These are phyloP conservation scores for Yamadazyma spencermartinsiae DNA, from an alignment of 1,139 yeast species.

Conservation along the genomic window DNA sequence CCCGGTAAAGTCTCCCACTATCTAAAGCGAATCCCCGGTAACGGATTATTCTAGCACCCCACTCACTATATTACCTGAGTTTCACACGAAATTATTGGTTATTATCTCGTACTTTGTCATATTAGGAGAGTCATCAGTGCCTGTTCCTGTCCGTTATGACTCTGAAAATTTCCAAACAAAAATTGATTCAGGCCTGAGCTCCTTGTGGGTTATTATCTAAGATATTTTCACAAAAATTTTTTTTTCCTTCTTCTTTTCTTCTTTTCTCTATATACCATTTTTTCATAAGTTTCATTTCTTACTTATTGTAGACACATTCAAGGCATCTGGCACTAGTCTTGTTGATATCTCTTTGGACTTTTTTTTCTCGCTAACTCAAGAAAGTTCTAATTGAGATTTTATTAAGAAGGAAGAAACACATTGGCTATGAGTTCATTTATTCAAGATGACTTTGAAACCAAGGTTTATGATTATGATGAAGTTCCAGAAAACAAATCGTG, in stretches of 20 bases:
- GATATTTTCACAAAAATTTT: background rate
- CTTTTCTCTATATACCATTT: background rate
- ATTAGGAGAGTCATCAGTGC: background rate
- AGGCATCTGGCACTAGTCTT: background rate
- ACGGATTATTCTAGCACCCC: background rate
- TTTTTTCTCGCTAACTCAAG: slow-evolving; percentile 1
- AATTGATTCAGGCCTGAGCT: background rate
- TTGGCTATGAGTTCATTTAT: slow-evolving; percentile 27
- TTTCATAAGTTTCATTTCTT: background rate
- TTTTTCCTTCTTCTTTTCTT: background rate
- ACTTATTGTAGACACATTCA: background rate
- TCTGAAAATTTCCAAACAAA: background rate
- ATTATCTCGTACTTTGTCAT: background rate
- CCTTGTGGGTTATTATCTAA: no score
- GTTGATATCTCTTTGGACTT: background rate
- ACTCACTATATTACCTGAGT: no score
- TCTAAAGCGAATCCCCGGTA: slow-evolving; percentile 2
- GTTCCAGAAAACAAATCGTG: slow-evolving; percentile 80
- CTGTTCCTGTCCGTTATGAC: background rate
- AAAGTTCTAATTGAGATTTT: background rate
- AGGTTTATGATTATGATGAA: slow-evolving; percentile 68
- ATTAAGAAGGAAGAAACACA: background rate
- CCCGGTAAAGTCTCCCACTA: background rate
- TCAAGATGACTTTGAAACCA: slow-evolving; percentile 40
- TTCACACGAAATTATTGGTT: no score